Evolutionary conservation across 2,329 filamentous ascomycete species (phyloP).

Genomic region (Exophiala oligosperma): DNA sequence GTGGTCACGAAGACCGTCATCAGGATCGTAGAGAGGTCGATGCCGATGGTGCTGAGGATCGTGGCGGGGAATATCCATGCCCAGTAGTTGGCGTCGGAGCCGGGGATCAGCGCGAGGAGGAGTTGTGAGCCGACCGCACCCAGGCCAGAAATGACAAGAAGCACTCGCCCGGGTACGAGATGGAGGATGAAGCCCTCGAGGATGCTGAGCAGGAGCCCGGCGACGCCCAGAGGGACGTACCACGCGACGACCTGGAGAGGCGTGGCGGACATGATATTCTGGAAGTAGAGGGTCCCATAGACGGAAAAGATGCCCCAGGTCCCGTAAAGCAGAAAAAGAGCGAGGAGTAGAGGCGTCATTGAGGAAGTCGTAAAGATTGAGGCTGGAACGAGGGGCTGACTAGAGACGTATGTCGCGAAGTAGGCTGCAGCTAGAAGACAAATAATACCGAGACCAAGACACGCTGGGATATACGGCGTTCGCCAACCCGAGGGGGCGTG

Average conservation of each 20-base stretch:
- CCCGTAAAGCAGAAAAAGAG: constrained; percentile 68
- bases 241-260: constrained; percentile 67
- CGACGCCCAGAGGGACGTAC: constrained; percentile 67
- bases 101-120: constrained; percentile 65
- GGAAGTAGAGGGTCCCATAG: constrained; percentile 69
- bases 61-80: constrained; percentile 67
- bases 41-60: constrained; percentile 66
- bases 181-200: constrained; percentile 67
- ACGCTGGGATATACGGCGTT: constrained; percentile 69
- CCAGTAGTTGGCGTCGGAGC: constrained; percentile 62
- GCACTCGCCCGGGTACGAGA: constrained; percentile 60
- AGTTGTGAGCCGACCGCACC: constrained; percentile 61
- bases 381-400: constrained; percentile 58
- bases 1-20: constrained; percentile 78
- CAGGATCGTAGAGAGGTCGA: constrained; percentile 75
- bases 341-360: constrained; percentile 63
- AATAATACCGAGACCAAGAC: constrained; percentile 61
- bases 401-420: background rate
- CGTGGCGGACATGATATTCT: constrained; percentile 57
- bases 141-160: constrained; percentile 62
- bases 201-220: constrained; percentile 65
- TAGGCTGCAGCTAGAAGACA: constrained; percentile 32
- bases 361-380: constrained; percentile 68
- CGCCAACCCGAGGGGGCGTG: constrained; percentile 69
- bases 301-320: constrained; percentile 68